Conservation (phyloP, 495 filamentous ascomycete species). For the Pyronema domesticum region DNA sequence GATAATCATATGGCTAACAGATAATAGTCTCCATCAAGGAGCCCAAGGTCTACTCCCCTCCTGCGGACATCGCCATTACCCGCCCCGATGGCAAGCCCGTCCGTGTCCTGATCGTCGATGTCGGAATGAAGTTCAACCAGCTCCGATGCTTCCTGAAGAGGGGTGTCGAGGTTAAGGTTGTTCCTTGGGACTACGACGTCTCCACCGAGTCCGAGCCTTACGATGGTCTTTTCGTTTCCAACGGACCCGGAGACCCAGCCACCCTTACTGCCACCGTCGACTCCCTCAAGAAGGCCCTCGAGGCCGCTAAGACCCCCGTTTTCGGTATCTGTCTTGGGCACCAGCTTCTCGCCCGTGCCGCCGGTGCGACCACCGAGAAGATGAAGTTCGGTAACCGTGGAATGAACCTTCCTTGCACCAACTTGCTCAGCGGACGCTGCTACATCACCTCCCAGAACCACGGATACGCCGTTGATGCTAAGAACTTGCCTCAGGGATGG, state of each 20-base stretch:
- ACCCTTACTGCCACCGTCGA: slow-evolving; percentile 57
- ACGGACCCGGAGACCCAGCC: slow-evolving; percentile 89
- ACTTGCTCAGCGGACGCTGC: slow-evolving; percentile 79
- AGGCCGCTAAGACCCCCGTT: slow-evolving; percentile 62
- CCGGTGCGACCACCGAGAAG: slow-evolving; percentile 73
- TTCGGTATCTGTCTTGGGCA: slow-evolving; percentile 97
- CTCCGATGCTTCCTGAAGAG: slow-evolving; percentile 75
- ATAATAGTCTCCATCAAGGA: slow-evolving; percentile 63
- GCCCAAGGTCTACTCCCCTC: slow-evolving; percentile 64
- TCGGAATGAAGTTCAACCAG: slow-evolving; percentile 96
- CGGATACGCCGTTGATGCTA: slow-evolving; percentile 76
- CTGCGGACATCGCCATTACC: slow-evolving; percentile 43
- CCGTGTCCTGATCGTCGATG: slow-evolving; percentile 80
- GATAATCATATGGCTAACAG: slow-evolving; percentile 1
- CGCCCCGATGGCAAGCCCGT: slow-evolving; percentile 74
- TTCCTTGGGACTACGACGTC: slow-evolving; percentile 66
- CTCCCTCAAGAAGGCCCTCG: slow-evolving; percentile 52
- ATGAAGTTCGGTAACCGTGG: slow-evolving; percentile 99
- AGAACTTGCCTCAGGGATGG: slow-evolving; percentile 60
- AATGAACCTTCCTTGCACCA: slow-evolving; percentile 96
- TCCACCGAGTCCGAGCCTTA: slow-evolving; percentile 45
- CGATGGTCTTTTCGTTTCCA: slow-evolving; percentile 92
- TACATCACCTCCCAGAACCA: slow-evolving; percentile 99
- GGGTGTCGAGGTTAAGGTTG: slow-evolving; percentile 86
- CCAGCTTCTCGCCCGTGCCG: slow-evolving; percentile 78